These are phyloP conservation scores for Sambucus nigra DNA, from an alignment of 129 eudicot species.

Conservation along the genomic window DNA sequence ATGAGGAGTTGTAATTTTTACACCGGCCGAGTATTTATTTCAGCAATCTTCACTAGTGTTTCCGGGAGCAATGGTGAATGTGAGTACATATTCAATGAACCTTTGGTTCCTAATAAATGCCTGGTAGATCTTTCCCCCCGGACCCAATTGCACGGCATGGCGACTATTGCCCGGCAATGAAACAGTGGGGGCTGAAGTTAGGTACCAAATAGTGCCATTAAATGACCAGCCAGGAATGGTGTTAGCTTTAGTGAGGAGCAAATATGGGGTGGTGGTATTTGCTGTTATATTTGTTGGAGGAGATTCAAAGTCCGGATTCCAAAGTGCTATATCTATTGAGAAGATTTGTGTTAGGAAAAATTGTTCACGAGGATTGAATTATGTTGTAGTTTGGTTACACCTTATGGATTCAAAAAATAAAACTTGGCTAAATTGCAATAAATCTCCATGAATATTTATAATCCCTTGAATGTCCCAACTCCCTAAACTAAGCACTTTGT, in stretches of 20 bases:
- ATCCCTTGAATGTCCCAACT: no score
- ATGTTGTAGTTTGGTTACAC: background rate
- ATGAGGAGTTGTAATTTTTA: slow-evolving; percentile 19
- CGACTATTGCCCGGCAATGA: slow-evolving; percentile 23
- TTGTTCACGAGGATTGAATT: slow-evolving; percentile 1
- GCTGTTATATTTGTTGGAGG: slow-evolving; percentile 24
- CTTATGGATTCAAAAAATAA: background rate
- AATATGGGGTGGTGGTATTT: slow-evolving; percentile 20
- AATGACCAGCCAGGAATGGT: slow-evolving; percentile 4
- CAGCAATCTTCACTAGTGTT: slow-evolving; percentile 6
- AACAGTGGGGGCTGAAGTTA: slow-evolving; percentile 1
- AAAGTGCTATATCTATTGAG: slow-evolving; percentile 17
- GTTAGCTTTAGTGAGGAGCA: slow-evolving; percentile 13
- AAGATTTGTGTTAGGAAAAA: background rate
- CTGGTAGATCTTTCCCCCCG: slow-evolving; percentile 32
- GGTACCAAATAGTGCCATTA: slow-evolving; percentile 1
- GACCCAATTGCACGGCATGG: slow-evolving; percentile 39
- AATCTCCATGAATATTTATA: no score
- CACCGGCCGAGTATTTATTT: slow-evolving; percentile 16
- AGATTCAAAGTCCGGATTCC: slow-evolving; percentile 22
- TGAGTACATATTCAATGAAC: slow-evolving; percentile 15
- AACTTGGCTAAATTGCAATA: no score
- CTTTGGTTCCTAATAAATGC: slow-evolving; percentile 12
- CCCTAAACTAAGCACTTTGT: no score
- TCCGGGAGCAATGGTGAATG: slow-evolving; percentile 30